phyloP scores from a whole-genome alignment of 345 rosid species.

The Raphanus sativus region DNA sequence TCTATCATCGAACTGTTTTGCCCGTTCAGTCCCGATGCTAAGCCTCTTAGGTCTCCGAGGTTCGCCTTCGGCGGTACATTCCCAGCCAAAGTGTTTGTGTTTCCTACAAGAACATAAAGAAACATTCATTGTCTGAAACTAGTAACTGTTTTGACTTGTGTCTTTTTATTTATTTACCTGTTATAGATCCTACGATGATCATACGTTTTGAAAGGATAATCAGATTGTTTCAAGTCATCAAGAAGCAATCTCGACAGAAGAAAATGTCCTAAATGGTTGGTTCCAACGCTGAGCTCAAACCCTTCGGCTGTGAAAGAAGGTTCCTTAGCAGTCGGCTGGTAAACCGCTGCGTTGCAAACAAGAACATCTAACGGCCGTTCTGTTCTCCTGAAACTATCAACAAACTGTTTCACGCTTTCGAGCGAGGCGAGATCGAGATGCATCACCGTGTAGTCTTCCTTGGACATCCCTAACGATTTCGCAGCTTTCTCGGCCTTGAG shows the following conservation, averaged over 20 bases:
- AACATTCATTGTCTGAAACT: slow-evolving; percentile 11
- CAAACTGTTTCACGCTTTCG: slow-evolving; percentile 88
- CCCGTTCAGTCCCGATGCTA: slow-evolving; percentile 78
- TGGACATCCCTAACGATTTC: slow-evolving; percentile 62
- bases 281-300: slow-evolving; percentile 92
- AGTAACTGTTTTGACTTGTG: not conserved
- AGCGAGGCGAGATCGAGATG: slow-evolving; percentile 93
- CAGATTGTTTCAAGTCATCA: slow-evolving; percentile 75
- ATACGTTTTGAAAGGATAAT: slow-evolving; percentile 83
- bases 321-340: slow-evolving; percentile 86
- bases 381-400: slow-evolving; percentile 60
- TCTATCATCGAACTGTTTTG: slow-evolving; percentile 89
- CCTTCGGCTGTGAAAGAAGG: slow-evolving; percentile 96
- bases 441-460: slow-evolving; percentile 83
- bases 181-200: slow-evolving; percentile 92
- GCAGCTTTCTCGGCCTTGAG: slow-evolving; percentile 92
- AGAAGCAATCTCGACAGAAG: slow-evolving; percentile 80
- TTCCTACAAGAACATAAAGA: slow-evolving; percentile 67
- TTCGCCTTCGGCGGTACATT: slow-evolving; percentile 98
- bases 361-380: slow-evolving; percentile 78
- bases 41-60: slow-evolving; percentile 90
- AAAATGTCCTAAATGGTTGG: slow-evolving; percentile 97
- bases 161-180: slow-evolving; percentile 48
- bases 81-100: slow-evolving; percentile 95
- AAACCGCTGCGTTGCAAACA: slow-evolving; percentile 95